Base-by-base conservation (phyloP, 31 red algal species). In the Asparagopsis taxiformis region DNA sequence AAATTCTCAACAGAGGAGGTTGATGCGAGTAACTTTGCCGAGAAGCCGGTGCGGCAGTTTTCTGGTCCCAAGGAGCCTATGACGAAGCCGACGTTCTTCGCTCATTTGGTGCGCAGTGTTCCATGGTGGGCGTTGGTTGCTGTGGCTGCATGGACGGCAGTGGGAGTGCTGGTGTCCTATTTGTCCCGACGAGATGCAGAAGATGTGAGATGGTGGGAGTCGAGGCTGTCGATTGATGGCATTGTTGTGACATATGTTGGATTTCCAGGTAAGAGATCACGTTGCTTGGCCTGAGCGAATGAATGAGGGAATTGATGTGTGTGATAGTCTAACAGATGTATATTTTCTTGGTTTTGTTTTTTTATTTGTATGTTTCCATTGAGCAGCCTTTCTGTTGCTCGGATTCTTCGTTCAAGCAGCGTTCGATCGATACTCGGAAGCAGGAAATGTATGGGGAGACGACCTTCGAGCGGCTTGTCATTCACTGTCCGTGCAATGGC, bases 101-200 rank as follows among this genome's bases (percentile, higher is more conserved):
- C 77, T 4, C 77, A 81, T 62, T 25, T 81, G 20, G 19, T 81
- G 3, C 64, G 53, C 29, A 65, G 57, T 49, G 77, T 81, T 10
- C 64, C 77, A 10, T 81, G 77, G 77, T 61, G 62, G 64, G 28
- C 63, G n/a, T 19, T 81, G 1, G 51, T 81, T 10, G 48, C 51
- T 26, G 55, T 81, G 1, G 63, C 77, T 2, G 54, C 41, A 2
- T 81, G 64, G 63, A 59, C 77, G 3, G 55, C 37, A 3, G 36
- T 68, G 19, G 77, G 51, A 26, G 36, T 50, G 1, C 19, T 69
- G 23, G 60, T 81, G 23, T 81, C 77, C 4, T 81, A 69, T 31
- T 28, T 59, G 38, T 49, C 62, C 10, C 38, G 50, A 7, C 21
- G 39, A 22, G 15, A 38, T 16, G 36, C 30, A 20, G 36, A 6